Evolutionary conservation across 108 stramenopile genomes (phyloP).

Genomic region (Nitzschia putrida): DNA sequence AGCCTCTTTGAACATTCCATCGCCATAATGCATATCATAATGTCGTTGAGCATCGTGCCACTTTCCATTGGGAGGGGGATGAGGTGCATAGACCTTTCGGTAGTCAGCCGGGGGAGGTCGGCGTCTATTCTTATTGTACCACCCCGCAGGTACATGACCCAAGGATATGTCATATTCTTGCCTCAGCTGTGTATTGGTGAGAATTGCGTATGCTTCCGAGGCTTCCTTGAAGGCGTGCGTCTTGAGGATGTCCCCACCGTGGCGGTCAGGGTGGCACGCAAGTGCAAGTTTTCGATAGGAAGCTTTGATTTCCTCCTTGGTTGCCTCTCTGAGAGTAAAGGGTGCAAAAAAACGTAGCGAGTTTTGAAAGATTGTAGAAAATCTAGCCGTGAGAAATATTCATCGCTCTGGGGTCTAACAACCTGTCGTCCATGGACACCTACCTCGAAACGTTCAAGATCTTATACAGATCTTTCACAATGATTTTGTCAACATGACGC

Average conservation of each 20-base stretch:
- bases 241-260: slow-evolving; percentile 56
- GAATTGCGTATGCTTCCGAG: slow-evolving; percentile 72
- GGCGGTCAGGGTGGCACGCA: slow-evolving; percentile 72
- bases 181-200: slow-evolving; percentile 45
- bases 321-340: slow-evolving; percentile 57
- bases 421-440: not conserved
- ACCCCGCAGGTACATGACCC: slow-evolving; percentile 21
- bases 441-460: slow-evolving; percentile 37
- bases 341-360: slow-evolving; percentile 19
- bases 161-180: slow-evolving; percentile 44
- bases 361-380: not conserved
- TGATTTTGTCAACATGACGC: no score
- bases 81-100: slow-evolving; percentile 79
- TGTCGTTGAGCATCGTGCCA: slow-evolving; percentile 74
- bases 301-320: slow-evolving; percentile 71
- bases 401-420: not conserved
- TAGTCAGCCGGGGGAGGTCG: slow-evolving; percentile 54
- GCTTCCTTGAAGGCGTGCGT: slow-evolving; percentile 66
- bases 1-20: slow-evolving; percentile 79
- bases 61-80: slow-evolving; percentile 71
- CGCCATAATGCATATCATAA: slow-evolving; percentile 87
- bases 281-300: slow-evolving; percentile 76
- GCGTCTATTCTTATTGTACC: slow-evolving; percentile 47
- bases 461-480: slow-evolving; percentile 37
- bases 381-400: not conserved